Evolutionary conservation across 495 filamentous ascomycete species (phyloP).

Genomic region (Daldinia childiae): DNA sequence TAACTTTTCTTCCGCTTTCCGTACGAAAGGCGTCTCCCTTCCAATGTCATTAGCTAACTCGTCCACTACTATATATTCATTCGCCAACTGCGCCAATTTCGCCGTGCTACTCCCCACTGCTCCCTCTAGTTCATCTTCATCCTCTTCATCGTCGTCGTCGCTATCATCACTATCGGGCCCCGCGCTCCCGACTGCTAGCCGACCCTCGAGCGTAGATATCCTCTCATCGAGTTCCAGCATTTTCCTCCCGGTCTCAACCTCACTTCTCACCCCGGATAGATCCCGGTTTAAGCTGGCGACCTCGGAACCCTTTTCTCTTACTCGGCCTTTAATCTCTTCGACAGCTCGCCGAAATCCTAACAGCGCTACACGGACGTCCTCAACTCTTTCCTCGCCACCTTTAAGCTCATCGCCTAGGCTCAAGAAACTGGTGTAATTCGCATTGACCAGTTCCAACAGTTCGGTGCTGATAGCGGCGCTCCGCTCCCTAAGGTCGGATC

Average conservation of each 20-base stretch:
- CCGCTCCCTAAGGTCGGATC: slow-evolving; percentile 81
- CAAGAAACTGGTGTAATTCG: slow-evolving; percentile 91
- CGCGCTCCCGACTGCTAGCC: slow-evolving; percentile 60
- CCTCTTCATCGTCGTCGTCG: slow-evolving; percentile 48
- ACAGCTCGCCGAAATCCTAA: slow-evolving; percentile 86
- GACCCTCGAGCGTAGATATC: slow-evolving; percentile 77
- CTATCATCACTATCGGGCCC: slow-evolving; percentile 47
- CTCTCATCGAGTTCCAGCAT: slow-evolving; percentile 77
- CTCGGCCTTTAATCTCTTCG: slow-evolving; percentile 59
- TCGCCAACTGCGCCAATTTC: slow-evolving; percentile 56
- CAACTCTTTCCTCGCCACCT: slow-evolving; percentile 90
- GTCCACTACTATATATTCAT: slow-evolving; percentile 54
- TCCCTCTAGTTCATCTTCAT: slow-evolving; percentile 45
- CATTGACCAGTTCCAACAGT: slow-evolving; percentile 90
- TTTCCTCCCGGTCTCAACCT: slow-evolving; percentile 66
- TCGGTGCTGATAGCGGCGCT: slow-evolving; percentile 80
- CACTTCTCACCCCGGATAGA: slow-evolving; percentile 50
- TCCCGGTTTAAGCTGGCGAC: slow-evolving; percentile 54
- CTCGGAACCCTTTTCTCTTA: slow-evolving; percentile 57
- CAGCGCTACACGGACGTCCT: slow-evolving; percentile 88
- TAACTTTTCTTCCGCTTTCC: slow-evolving; percentile 65
- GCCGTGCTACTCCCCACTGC: slow-evolving; percentile 51
- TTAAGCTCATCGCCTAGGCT: slow-evolving; percentile 80
- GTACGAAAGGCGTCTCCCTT: slow-evolving; percentile 52
- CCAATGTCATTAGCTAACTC: slow-evolving; percentile 56